phyloP scores from a whole-genome alignment of 805 yeast species.

The Saccharomycopsis schoenii region DNA sequence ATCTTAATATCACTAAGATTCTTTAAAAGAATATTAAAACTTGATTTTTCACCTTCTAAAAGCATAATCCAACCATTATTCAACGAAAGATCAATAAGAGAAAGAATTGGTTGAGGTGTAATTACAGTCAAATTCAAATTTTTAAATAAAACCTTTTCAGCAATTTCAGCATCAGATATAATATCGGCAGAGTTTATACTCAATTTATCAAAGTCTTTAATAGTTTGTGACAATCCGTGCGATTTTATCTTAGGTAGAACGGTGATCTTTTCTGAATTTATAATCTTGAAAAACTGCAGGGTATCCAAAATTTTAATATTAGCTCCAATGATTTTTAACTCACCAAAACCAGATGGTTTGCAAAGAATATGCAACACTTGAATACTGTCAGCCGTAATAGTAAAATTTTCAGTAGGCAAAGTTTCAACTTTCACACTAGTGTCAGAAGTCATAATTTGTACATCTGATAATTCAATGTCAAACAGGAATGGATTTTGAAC shows the following conservation, averaged over 20 bases:
- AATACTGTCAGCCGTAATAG: conserved; percentile 31
- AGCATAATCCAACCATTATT: conserved; percentile 64
- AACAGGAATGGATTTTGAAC: conserved; percentile 77
- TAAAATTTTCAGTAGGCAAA: conserved; percentile 21
- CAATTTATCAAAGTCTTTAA: background rate
- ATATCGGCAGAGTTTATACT: background rate
- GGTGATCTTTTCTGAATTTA: conserved; percentile 25
- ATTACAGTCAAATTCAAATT: conserved; percentile 29
- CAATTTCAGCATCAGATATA: conserved; percentile 13
- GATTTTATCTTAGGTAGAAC: conserved; percentile 24
- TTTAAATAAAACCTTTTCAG: conserved; percentile 19
- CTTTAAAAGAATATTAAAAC: conserved; percentile 40
- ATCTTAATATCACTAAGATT: conserved; percentile 52
- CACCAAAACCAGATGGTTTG: conserved; percentile 41
- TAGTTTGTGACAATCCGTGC: conserved; percentile 17
- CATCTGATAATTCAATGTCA: conserved; percentile 48
- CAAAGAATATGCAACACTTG: conserved; percentile 34
- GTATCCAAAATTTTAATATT: conserved; percentile 37
- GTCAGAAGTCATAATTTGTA: conserved; percentile 29
- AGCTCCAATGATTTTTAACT: conserved; percentile 41
- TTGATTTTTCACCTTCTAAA: conserved; percentile 62
- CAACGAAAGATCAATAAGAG: conserved; percentile 40
- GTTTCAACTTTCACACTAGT: conserved; percentile 24
- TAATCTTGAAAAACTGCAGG: conserved; percentile 35
- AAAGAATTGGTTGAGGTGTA: conserved; percentile 51